A percentile compares a stretch with the other conserved stretches of the same genome.
Evolutionary conservation across 2,329 filamentous ascomycete species (phyloP).

Genomic region (Cordyceps fumosorosea): DNA sequence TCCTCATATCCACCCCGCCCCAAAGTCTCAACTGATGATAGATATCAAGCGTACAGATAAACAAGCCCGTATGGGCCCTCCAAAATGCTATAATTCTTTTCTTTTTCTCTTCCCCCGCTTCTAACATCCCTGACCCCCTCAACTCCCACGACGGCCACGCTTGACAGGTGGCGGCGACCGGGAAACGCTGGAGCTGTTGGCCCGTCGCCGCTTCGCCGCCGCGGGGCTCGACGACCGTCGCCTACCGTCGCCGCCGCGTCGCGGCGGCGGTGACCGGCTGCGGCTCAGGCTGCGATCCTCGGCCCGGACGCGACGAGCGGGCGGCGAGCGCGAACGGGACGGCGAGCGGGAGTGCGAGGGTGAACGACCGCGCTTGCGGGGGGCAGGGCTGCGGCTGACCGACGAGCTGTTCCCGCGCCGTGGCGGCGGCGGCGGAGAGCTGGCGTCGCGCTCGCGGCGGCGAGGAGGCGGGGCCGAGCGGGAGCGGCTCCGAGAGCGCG

Average conservation of each 20-base stretch:
- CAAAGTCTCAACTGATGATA: neutral
- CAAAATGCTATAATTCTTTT: neutral
- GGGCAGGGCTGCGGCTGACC: neutral
- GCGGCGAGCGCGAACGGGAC: neutral
- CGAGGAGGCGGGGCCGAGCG: neutral
- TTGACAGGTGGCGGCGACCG: conserved; percentile 27
- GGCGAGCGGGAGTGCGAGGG: conserved; percentile 6
- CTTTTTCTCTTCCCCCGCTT: neutral
- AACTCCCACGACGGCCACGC: conserved; percentile 24
- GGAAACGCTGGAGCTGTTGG: conserved; percentile 25
- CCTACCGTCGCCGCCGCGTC: neutral
- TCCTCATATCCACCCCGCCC: neutral
- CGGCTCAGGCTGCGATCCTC: conserved; percentile 7
- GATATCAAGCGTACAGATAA: conserved; percentile 1
- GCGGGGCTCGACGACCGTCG: conserved; percentile 20
- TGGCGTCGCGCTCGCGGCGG: neutral
- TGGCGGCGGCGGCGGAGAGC: neutral
- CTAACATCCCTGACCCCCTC: neutral
- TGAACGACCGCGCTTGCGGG: conserved; percentile 2
- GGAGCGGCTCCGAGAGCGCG: conserved; percentile 5
- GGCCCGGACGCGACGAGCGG: neutral
- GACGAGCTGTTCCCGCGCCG: conserved; percentile 9
- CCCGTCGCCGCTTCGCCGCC: conserved; percentile 15
- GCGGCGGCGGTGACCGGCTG: neutral
- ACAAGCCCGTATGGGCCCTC: neutral